Base-by-base conservation (phyloP, 2,329 filamentous ascomycete species). In the Xylaria sp. region DNA sequence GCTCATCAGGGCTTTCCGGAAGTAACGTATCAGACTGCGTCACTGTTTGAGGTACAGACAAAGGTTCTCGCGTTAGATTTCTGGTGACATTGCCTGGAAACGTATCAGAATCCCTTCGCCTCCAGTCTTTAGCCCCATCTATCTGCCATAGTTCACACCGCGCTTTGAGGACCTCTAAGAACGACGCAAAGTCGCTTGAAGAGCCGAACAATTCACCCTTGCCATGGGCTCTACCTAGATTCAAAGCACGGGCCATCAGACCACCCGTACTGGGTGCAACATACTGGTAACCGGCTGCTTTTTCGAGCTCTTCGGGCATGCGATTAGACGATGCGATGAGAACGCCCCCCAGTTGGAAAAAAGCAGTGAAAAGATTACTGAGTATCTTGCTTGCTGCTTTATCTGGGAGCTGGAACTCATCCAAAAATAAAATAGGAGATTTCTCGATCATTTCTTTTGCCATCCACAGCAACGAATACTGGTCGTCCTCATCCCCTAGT, bases 91-190 rank as follows among this genome's bases (percentile, higher is more conserved):
- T 65, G 28, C 36, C 62, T 12, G 75, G 71, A 39, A 80, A 79
- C 56, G 75, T 72, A 43, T 80, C 80, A 36, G 78, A 80, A 62
- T 91, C 88, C 60, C 86, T 82, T 72, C 88, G 82, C 72, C 92
- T 84, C 84, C 92, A 95, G 76, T 96, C 93, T 64, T 84, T 88
- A 1, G 86, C 86, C 1, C 92, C 90, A 73, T 93, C 91, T 87
- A 95, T 94, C 77, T 94, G 91, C 91, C 92, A 94, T 59, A 94
- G 90, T 74, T 95, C 92, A 76, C 93, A 95, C 64, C 92, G 85
- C 10, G 91, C 90, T 77, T 91, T 92, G 43, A 95, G 78, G 0
- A 95, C 89, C 52, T 94, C 90, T 10, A 95, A 82, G 71, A 96
- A 95, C 2, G 86, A 86, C 1, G 90, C 88, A 82, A 94, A 95